Conservation (phyloP, 192 early-diverging fungal species). For the Gonapodya sp. region DNA sequence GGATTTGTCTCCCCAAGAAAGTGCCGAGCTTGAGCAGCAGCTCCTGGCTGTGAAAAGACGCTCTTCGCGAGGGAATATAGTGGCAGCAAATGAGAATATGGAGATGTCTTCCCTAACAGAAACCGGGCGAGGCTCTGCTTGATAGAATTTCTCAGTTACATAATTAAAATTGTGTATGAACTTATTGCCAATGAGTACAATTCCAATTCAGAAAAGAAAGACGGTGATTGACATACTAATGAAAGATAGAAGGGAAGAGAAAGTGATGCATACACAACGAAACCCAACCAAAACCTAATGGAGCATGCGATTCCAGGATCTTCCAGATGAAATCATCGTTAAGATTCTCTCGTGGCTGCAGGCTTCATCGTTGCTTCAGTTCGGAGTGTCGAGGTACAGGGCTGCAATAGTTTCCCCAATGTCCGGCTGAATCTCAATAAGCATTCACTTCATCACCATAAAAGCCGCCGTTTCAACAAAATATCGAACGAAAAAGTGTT, state of each 20-base stretch:
- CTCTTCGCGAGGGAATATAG: neutral
- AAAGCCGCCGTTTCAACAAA: neutral
- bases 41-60: neutral
- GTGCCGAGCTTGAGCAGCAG: conserved; percentile 1
- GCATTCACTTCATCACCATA: neutral
- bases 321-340: neutral
- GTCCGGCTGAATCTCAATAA: neutral
- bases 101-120: neutral
- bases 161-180: no score
- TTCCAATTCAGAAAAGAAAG: no score
- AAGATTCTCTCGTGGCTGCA: neutral
- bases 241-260: no score
- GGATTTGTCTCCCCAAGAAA: neutral
- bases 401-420: neutral
- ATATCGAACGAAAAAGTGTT: neutral
- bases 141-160: no score
- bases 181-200: no score
- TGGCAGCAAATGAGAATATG: neutral
- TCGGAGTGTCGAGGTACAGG: neutral
- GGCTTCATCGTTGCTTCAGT: neutral
- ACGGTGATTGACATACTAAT: no score
- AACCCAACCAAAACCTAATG: no score
- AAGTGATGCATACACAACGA: no score
- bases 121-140: neutral
- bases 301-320: no score